Evolutionary conservation across 352 stramenopile genomes (phyloP).

Genomic region (Phytopythium delawarense): DNA sequence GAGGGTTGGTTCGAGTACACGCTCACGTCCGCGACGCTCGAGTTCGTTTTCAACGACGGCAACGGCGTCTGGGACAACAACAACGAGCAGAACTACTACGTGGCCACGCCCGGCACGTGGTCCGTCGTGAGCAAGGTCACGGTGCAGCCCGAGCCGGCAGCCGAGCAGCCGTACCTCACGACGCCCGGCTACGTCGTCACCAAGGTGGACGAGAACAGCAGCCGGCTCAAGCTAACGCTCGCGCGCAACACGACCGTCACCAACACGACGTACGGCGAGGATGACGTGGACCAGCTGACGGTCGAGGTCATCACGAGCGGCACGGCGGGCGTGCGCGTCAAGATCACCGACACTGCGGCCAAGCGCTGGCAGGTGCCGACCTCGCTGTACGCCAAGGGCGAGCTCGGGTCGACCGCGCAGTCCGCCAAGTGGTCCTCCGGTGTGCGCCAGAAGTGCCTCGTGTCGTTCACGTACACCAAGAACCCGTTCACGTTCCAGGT

Average conservation of each 20-base stretch:
- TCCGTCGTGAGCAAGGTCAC: conserved; percentile 33
- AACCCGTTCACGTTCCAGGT: conserved; percentile 41
- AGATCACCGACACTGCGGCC: conserved; percentile 19
- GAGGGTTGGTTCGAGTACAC: conserved; percentile 36
- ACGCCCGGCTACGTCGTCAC: conserved; percentile 5
- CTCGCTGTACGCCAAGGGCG: conserved; percentile 22
- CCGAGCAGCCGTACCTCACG: conserved; percentile 7
- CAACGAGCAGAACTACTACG: conserved; percentile 34
- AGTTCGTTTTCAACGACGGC: conserved; percentile 51
- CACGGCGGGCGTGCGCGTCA: conserved; percentile 14
- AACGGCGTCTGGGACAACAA: conserved; percentile 45
- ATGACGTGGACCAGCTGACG: conserved; percentile 33
- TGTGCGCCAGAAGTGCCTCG: conserved; percentile 1
- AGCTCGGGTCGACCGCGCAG: conserved; percentile 5
- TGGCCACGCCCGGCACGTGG: conserved; percentile 29
- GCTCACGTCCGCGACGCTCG: conserved; percentile 24
- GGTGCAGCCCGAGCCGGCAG: conserved; percentile 3
- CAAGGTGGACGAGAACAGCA: conserved; percentile 5
- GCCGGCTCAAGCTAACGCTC: conserved; percentile 1
- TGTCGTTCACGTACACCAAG: conserved; percentile 30
- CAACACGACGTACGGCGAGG: conserved; percentile 20
- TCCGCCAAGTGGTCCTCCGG: conserved; percentile 3
- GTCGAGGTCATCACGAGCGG: conserved; percentile 28
- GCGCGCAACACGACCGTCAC: conserved; percentile 1
- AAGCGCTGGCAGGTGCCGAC: conserved; percentile 22